Evolutionary conservation across 768 basidiomycete genomes (phyloP), one percentile per base, ranked within the genome.

Genomic region (Podaxis mareebaensis): DNA sequence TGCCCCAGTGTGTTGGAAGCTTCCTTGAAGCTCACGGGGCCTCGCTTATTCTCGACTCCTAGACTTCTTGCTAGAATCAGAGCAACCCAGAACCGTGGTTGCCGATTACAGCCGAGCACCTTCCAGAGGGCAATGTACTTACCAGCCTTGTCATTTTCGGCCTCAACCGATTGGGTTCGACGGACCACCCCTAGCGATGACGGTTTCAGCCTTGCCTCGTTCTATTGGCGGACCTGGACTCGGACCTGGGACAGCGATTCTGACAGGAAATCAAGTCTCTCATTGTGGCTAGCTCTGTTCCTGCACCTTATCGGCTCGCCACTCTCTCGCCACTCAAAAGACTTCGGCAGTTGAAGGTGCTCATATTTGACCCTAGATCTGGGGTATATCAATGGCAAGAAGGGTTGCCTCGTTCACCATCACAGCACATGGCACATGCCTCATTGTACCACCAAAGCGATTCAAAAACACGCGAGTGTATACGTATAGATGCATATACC

Each of bases 381-480:
- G 12, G 40, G 13, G 15, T 17, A 26, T n/a, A 11, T 44, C 20
- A 46, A 44, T 28, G 28, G 36, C 30, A 24, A 46, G 24, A 20
- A n/a, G 20, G 26, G 42, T 58, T 15, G 20, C 56, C 7, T 12
- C 54, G 17, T 28, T 24, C 26, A 12, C 39, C 44, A 46, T 17
- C 44, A 46, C 56, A 46, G 42, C 42, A 28, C 38, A 44, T 58
- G 56, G 56, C 56, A 58, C 56, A 58, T 44, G 56, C 42, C 26
- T 46, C 56, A 24, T 24, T 51, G 49, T 5, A 51, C 22, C 49
- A 0, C 22, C 15, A n/a, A 28, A 26, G 6, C 24, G 15, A 56
- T 42, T 40, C 44, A 11, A 56, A 56, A 40, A 39, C 53, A 42
- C 39, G 42, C 26, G 42, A 28, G 56, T 46, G 46, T 15, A 17